These are phyloP conservation scores for Microstroma glucosiphilum DNA, from an alignment of 1,284 basidiomycete genomes.

Conservation along the genomic window DNA sequence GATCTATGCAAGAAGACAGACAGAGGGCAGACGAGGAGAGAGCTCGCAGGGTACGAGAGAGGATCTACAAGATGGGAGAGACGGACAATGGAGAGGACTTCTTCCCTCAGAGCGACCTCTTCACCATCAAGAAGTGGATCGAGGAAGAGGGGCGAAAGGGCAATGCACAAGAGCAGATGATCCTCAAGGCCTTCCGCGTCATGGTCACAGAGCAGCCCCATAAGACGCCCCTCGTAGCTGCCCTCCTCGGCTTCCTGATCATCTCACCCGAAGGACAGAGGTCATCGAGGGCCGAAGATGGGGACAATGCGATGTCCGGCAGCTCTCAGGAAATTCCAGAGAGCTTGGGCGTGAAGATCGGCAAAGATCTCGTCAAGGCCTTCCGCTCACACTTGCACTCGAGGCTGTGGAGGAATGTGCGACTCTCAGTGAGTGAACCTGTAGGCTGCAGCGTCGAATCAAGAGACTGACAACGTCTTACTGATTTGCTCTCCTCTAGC, in stretches of 20 bases:
- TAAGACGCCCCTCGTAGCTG: conserved; percentile 28
- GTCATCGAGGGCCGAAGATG: neutral
- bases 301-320: conserved; percentile 3
- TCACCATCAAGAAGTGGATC: conserved; percentile 9
- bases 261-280: conserved; percentile 21
- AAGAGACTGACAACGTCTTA: no score
- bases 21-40: conserved; percentile 5
- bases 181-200: conserved; percentile 6
- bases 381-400: conserved; percentile 43
- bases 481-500: conserved; percentile 1
- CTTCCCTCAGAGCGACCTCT: conserved; percentile 8
- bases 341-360: conserved; percentile 32
- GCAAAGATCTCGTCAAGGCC: conserved; percentile 41
- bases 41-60: conserved; percentile 4
- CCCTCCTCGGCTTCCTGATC: conserved; percentile 41
- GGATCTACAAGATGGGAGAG: conserved; percentile 4
- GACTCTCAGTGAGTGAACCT: conserved; percentile 27
- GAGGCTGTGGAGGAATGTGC: conserved; percentile 44
- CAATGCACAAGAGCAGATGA: neutral
- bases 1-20: neutral
- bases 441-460: neutral
- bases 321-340: conserved; percentile 5
- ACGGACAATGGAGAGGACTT: conserved; percentile 5
- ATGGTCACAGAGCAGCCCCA: conserved; percentile 24
- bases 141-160: conserved; percentile 4